phyloP scores from a whole-genome alignment of 441 rosid species.

The Pelargonium myrrhifolium region DNA sequence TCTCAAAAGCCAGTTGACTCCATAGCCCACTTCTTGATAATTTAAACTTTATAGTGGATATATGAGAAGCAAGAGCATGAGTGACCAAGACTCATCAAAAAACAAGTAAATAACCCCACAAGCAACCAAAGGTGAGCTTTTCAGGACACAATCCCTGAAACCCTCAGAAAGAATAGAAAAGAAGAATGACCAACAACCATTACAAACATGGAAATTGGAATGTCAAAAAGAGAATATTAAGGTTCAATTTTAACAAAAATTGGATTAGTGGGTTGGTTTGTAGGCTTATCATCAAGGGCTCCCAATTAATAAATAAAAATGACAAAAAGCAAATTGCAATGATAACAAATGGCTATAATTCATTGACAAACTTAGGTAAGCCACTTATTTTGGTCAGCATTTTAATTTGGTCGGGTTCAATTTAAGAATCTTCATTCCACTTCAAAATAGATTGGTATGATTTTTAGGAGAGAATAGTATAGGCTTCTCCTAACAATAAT shows the following conservation, averaged over 20 bases:
- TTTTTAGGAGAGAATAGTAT: not conserved
- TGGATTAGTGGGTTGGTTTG: constrained; percentile 15
- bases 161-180: too few relatives aligned
- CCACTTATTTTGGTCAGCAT: constrained; percentile 21
- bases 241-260: constrained; percentile 6
- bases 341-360: constrained; percentile 22
- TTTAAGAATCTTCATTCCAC: not conserved
- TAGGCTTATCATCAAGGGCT: constrained; percentile 17
- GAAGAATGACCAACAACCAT: too few relatives aligned
- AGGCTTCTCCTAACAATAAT: too few relatives aligned
- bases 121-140: constrained; percentile 30
- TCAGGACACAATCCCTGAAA: constrained; percentile 20
- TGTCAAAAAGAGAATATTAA: constrained; percentile 16
- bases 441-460: not conserved
- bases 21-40: not conserved
- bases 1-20: constrained; percentile 24
- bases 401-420: constrained; percentile 10
- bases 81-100: too few relatives aligned
- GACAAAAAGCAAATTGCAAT: constrained; percentile 17
- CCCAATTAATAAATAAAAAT: not conserved
- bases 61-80: constrained; percentile 15
- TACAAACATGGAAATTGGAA: constrained; percentile 11
- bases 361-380: constrained; percentile 11
- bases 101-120: constrained; percentile 21
- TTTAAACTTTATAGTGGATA: too few relatives aligned